Percentiles rank a stretch among this genome's conserved stretches.
These are phyloP conservation scores for Aureoboletus auriporus DNA, from an alignment of 768 basidiomycete genomes.

Conservation along the genomic window DNA sequence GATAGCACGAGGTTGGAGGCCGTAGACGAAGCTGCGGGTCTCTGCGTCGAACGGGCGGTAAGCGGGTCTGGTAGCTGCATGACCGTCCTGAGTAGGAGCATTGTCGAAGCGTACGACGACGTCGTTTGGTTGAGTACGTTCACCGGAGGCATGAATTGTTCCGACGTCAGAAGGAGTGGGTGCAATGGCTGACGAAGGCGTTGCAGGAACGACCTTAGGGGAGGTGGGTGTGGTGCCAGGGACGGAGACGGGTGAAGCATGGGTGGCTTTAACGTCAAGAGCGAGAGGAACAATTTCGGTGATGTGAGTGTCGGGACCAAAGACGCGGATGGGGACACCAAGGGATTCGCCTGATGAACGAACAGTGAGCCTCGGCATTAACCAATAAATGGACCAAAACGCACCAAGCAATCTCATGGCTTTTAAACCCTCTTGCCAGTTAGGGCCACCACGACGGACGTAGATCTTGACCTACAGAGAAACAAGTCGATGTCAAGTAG, in stretches of 20 bases:
- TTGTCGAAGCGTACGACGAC: conserved; percentile 86
- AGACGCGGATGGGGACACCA: conserved; percentile 95
- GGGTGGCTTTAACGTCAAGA: conserved; percentile 60
- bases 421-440: conserved; percentile 98
- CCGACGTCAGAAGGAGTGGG: conserved; percentile 52
- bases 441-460: conserved; percentile 96
- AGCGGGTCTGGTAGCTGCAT: conserved; percentile 54
- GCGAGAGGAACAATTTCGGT: conserved; percentile 98
- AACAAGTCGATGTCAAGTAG: conserved; percentile 31
- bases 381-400: background rate
- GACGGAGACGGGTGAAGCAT: conserved; percentile 31
- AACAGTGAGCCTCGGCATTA: background rate
- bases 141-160: conserved; percentile 70
- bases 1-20: conserved; percentile 98
- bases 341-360: conserved; percentile 67
- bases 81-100: conserved; percentile 25
- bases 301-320: conserved; percentile 97
- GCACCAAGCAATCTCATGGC: conserved; percentile 90
- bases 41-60: conserved; percentile 90
- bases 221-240: conserved; percentile 48
- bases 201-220: conserved; percentile 23
- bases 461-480: conserved; percentile 78
- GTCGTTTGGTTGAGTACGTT: conserved; percentile 81
- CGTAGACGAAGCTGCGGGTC: conserved; percentile 97
- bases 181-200: conserved; percentile 33